Evolutionary conservation across 768 basidiomycete genomes (phyloP), one percentile per base, ranked within the genome.

Genomic region (Zangia roseola): DNA sequence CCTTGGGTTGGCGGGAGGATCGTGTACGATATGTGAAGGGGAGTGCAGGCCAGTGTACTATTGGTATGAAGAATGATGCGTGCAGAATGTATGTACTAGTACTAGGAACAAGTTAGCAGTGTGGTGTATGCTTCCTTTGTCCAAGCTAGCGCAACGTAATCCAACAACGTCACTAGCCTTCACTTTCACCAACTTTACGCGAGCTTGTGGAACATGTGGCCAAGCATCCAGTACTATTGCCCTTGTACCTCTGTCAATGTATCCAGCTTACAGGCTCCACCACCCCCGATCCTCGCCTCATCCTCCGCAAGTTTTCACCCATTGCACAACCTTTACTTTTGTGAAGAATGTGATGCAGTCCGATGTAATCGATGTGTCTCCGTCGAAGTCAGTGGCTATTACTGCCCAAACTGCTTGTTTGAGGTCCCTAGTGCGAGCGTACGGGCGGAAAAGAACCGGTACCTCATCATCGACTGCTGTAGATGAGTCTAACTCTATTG

Each of bases 371-470:
- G 85, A 55, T 99, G 97, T 59, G 91, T 95, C 2, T 79, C 85
- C 8, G 75, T 92, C 37, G 97, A 99, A 80, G 89, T 98, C 65
- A 90, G 91, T 64, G 91, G 91, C 36, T 99, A 98, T 67, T 97
- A 92, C 68, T 99, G 97, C 65, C 97, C 97, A 26, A 94, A 95
- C 67, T 99, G 97, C 67, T 76, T 97, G 16, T 99, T 98, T 67
- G 97, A 99, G 65, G 97, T 99, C 10, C 95, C 97, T 1, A 93
- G 88, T 64, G 97, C 97, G 3, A 97, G 93, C 60, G 97, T 99
- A n/a, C 79, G 97, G 46, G 93, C 90, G 12, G 97, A 99, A 71
- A 95, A 94, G 78, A 97, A 97, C 62, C 80, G 94, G 95, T 91
- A 54, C 57, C 53, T 40, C 13, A 70, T 54, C 30, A 16, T 45